Conservation (phyloP, 177 flowering plant genomes). For the Vitis hybrid region DNA sequence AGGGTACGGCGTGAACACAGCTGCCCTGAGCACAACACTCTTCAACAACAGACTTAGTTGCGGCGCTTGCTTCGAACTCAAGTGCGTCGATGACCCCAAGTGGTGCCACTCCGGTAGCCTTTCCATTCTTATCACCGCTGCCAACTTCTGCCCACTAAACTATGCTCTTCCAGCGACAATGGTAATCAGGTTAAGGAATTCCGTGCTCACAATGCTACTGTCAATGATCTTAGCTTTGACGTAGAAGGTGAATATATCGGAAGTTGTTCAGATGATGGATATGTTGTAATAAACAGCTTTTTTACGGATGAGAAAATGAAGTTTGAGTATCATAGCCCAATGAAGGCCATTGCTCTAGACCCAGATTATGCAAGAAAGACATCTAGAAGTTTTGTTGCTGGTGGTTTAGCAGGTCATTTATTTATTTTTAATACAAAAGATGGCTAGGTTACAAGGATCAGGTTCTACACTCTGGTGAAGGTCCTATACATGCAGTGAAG, state of each 20-base stretch:
- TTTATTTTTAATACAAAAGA: constrained; percentile 65
- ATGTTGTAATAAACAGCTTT: constrained; percentile 83
- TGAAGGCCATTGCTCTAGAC: constrained; percentile 93
- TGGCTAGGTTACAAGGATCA: constrained; percentile 95
- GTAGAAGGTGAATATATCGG: constrained; percentile 88
- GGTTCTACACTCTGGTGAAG: constrained; percentile 99
- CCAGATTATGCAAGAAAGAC: constrained; percentile 82
- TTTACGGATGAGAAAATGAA: constrained; percentile 86
- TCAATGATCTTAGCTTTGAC: constrained; percentile 95
- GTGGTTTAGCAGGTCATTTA: constrained; percentile 96
- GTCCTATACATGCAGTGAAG: constrained; percentile 93
- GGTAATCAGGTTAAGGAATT: constrained; percentile 79
- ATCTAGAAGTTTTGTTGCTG: constrained; percentile 91
- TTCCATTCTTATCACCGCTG: too few relatives aligned
- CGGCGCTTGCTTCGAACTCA: too few relatives aligned
- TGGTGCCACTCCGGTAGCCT: too few relatives aligned
- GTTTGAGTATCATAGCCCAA: constrained; percentile 93
- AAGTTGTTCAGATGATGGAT: constrained; percentile 99
- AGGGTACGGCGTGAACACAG: too few relatives aligned
- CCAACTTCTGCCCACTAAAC: too few relatives aligned
- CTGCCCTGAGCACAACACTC: too few relatives aligned
- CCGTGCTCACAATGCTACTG: constrained; percentile 75
- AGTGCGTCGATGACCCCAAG: too few relatives aligned
- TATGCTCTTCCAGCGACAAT: too few relatives aligned
- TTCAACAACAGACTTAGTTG: too few relatives aligned